phyloP scores from a whole-genome alignment of 768 basidiomycete species.

The Exsudoporus frostii region DNA sequence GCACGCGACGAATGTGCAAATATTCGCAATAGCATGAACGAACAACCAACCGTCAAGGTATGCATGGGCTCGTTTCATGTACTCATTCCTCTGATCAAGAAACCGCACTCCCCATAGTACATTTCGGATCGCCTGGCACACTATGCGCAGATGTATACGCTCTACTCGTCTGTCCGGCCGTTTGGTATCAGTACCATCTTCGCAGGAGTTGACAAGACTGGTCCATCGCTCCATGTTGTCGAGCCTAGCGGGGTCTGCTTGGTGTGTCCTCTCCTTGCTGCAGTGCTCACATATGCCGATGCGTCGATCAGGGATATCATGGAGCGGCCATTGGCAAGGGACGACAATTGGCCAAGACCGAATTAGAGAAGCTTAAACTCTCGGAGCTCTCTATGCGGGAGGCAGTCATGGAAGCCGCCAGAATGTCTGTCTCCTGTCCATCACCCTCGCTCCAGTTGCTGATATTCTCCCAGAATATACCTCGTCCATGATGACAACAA shows the following conservation, averaged over 20 bases:
- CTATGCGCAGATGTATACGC: constrained; percentile 94
- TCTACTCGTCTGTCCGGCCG: constrained; percentile 96
- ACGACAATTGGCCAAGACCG: constrained; percentile 96
- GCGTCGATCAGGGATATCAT: constrained; percentile 71
- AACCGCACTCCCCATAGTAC: constrained; percentile 32
- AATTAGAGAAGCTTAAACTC: constrained; percentile 93
- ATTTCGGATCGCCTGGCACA: constrained; percentile 76
- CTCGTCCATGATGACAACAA: constrained; percentile 97
- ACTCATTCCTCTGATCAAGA: background rate
- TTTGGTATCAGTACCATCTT: constrained; percentile 95
- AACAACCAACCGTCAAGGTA: constrained; percentile 80
- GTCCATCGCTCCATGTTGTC: constrained; percentile 83
- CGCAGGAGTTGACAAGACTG: constrained; percentile 83
- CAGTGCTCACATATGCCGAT: background rate
- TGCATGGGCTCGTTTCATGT: constrained; percentile 5
- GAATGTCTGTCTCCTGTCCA: constrained; percentile 66
- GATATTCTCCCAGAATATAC: constrained; percentile 67
- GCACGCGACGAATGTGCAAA: constrained; percentile 81
- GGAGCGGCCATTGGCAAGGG: constrained; percentile 98
- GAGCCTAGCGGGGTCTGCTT: constrained; percentile 94
- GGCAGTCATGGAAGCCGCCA: constrained; percentile 88
- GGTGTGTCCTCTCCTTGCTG: constrained; percentile 43
- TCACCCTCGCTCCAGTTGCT: background rate
- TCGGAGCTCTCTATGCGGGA: constrained; percentile 75
- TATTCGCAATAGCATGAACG: constrained; percentile 69